Evolutionary conservation across 495 filamentous ascomycete species (phyloP), one percentile per base, ranked within the genome.

Genomic region (Platismatia glauca): DNA sequence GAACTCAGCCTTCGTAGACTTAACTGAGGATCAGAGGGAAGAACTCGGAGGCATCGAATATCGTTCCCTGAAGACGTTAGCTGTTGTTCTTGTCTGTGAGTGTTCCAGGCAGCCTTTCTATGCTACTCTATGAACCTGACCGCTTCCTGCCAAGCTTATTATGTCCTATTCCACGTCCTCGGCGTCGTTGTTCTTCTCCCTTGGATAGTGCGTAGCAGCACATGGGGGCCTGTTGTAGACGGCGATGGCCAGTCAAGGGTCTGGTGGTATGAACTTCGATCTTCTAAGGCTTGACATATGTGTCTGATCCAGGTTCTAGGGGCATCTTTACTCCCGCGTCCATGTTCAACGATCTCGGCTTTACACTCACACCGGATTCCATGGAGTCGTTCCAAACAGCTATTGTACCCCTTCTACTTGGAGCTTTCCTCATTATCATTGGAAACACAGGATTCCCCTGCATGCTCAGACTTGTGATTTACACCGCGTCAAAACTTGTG

Each of bases 31-130:
- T 62, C 92, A 97, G 73, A 81, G 91, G 56, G 89, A 97, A 66
- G 93, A 97, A 70, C 78, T 97, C 16, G 92, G 92, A 5, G 92
- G 92, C 16, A 96, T 97, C 53, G 92, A 97, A 74, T 97, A 97
- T 69, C 84, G 93, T 11, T 87, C 91, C 0, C 74, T 97, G 50
- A 96, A 96, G 72, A 90, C 89, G 8, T 72, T 97, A 41, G 87
- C 89, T 2, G 73, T 88, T 50, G 84, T 96, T 33, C 76, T 96
- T 56, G 83, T 86, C 3, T 73, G 74, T 77, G 64, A 66, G 76
- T 70, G 22, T 9, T 43, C 13, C 52, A 16, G 6, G n/a, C 31
- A 33, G 35, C 3, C 33, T 3, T 20, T 38, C 13, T 22, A 24
- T 38, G 15, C 18, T 34, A 57, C 56, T 53, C 24, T 8, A 20